Base-by-base conservation (phyloP, 805 yeast genomes). In the Candida orba region DNA sequence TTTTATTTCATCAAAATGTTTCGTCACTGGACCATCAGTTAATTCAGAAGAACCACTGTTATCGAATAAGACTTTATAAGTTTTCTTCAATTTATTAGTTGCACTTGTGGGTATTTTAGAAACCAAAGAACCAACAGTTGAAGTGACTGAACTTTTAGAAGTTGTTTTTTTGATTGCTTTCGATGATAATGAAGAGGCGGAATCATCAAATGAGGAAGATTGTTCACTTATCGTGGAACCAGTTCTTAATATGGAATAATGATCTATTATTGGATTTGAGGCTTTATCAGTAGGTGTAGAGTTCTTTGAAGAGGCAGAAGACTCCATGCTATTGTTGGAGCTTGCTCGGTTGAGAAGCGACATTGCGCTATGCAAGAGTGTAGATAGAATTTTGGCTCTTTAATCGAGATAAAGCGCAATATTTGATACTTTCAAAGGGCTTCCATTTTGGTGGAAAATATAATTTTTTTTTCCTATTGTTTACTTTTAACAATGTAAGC, bases 21-120 rank as follows among this genome's bases (percentile, higher is more conserved):
- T 54, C 3, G 59, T 54, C 10, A 52, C 37, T 2, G 59, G 59
- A 9, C 57, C 58, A 18, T 51, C 58, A 4, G 56, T 52, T 4
- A 34, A 36, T 27, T 27, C 29, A 3, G 43, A 8, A 8, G 36
- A 23, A 8, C 15, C 12, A 6, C 17, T 17, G 14, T 38, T 33
- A 13, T 42, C 49, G 22, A 43, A 43, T 15, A 50, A 39, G 5
- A 45, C 49, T 17, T 48, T 34, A 24, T 48, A 52, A 3, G 56
- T 45, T 43, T 45, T 54, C 17, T 52, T 49, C 14, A 54, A 30
- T 7, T 35, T 47, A 10, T 34, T 40, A 15, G 48, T 39, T 22
- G 48, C 45, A 29, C 34, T 24, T 4, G 44, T 7, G 18, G 48
- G 48, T 23, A 45, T 32, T 36, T 45, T 45, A 10, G 48, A 32